A percentile compares a stretch with the other conserved stretches of the same genome.
phyloP scores from a whole-genome alignment of 2,329 filamentous ascomycete species.

The Ceratocystis ficicola region DNA sequence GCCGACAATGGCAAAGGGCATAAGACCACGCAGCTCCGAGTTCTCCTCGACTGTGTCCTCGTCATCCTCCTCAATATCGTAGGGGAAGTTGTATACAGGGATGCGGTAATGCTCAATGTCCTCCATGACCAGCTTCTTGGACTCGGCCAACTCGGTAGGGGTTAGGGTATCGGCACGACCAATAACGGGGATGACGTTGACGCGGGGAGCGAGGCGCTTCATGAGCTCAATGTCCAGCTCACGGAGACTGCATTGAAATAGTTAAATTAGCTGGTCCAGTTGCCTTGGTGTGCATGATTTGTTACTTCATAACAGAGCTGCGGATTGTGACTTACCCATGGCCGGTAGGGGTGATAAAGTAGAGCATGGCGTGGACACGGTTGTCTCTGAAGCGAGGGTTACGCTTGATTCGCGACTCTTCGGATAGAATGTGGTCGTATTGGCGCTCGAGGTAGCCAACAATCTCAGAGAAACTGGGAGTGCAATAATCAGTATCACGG shows the following conservation, averaged over 20 bases:
- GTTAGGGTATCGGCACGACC: slow-evolving; percentile 97
- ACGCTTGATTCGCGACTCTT: slow-evolving; percentile 99
- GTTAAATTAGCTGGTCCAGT: slow-evolving; percentile 22
- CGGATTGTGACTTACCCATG: slow-evolving; percentile 53
- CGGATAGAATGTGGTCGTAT: slow-evolving; percentile 97
- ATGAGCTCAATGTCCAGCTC: slow-evolving; percentile 99
- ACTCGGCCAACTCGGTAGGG: slow-evolving; percentile 90
- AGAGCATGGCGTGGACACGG: slow-evolving; percentile 92
- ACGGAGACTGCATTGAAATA: slow-evolving; percentile 54
- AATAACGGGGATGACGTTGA: slow-evolving; percentile 98
- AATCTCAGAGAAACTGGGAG: slow-evolving; percentile 78
- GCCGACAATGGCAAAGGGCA: slow-evolving; percentile 98
- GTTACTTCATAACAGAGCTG: background rate
- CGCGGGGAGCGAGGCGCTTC: slow-evolving; percentile 95
- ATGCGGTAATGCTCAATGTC: slow-evolving; percentile 99
- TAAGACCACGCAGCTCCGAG: slow-evolving; percentile 87
- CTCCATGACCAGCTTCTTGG: slow-evolving; percentile 99
- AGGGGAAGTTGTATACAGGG: slow-evolving; percentile 99
- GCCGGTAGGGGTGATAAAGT: slow-evolving; percentile 98
- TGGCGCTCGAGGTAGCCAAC: slow-evolving; percentile 97
- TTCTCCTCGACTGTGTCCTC: slow-evolving; percentile 99
- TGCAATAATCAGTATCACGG: background rate
- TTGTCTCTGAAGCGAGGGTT: slow-evolving; percentile 99
- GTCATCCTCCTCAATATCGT: slow-evolving; percentile 98
- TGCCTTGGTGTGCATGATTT: background rate